A percentile compares a stretch with the other conserved stretches of the same genome.
Conservation (phyloP, 495 filamentous ascomycete species). For the Poronia punctata region DNA sequence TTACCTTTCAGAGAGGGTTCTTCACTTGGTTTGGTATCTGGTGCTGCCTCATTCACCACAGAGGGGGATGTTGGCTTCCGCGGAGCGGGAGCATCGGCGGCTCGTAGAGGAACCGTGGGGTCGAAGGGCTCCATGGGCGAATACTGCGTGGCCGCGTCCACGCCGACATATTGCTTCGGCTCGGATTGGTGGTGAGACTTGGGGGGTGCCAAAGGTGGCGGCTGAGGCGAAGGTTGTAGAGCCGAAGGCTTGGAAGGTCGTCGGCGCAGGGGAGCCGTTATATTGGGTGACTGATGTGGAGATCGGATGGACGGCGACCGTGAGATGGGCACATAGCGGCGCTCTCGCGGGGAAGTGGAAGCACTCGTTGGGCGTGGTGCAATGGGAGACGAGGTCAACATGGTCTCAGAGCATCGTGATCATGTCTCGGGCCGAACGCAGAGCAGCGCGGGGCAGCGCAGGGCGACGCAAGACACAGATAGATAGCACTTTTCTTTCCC, state of each 20-base stretch:
- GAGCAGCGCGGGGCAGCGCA: conserved; percentile 1
- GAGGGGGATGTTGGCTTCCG: conserved; percentile 21
- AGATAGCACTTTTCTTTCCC: conserved; percentile 1
- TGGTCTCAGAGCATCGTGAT: conserved; percentile 29
- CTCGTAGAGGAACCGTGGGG: conserved; percentile 26
- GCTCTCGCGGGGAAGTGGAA: conserved; percentile 39
- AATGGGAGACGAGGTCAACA: conserved; percentile 44
- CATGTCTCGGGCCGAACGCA: conserved; percentile 1
- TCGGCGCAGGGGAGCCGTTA: conserved; percentile 37
- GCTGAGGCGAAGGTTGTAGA: conserved; percentile 28
- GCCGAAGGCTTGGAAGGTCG: conserved; percentile 35
- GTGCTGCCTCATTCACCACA: conserved; percentile 10
- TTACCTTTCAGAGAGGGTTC: conserved; percentile 32
- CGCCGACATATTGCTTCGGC: conserved; percentile 41
- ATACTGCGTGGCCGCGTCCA: conserved; percentile 52
- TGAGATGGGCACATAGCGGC: conserved; percentile 40
- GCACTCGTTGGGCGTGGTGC: conserved; percentile 33
- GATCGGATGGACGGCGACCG: conserved; percentile 17
- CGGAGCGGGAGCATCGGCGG: conserved; percentile 23
- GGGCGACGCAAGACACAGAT: neutral
- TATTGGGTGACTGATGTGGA: conserved; percentile 37
- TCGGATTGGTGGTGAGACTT: conserved; percentile 29
- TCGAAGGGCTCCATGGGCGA: conserved; percentile 46
- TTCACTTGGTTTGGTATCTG: conserved; percentile 14
- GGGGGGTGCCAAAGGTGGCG: conserved; percentile 18